Evolutionary conservation across 306 rosid genomes (phyloP).

Genomic region (Malus asiatica): DNA sequence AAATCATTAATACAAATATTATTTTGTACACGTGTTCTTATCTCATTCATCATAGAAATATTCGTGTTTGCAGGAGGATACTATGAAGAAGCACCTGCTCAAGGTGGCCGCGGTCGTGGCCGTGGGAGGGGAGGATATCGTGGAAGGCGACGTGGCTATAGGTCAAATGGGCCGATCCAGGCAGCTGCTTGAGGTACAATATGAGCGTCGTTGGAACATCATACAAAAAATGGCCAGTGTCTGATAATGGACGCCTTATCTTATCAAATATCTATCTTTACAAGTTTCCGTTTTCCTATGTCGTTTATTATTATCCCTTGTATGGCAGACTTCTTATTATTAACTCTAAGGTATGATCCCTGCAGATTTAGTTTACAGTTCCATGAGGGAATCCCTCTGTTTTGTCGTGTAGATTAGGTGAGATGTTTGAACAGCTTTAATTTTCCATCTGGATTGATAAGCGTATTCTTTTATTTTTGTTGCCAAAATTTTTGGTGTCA

Average conservation of each 20-base stretch:
- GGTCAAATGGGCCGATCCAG: constrained; percentile 62
- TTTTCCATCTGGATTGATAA: constrained; percentile 37
- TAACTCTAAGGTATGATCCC: constrained; percentile 27
- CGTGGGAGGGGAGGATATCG: constrained; percentile 30
- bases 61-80: constrained; percentile 34
- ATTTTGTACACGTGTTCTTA: no score
- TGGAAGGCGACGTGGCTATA: constrained; percentile 85
- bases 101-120: constrained; percentile 45
- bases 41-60: no score
- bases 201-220: constrained; percentile 15
- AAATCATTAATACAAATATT: no score
- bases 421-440: constrained; percentile 44
- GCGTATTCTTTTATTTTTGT: constrained; percentile 74
- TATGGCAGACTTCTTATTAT: constrained; percentile 5
- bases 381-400: constrained; percentile 33
- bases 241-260: constrained; percentile 18
- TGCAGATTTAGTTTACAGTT: constrained; percentile 45
- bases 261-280: constrained; percentile 16
- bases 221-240: constrained; percentile 1
- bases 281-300: neutral
- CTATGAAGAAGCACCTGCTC: constrained; percentile 56
- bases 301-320: neutral
- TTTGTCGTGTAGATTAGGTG: constrained; percentile 59
- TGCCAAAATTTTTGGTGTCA: constrained; percentile 7
- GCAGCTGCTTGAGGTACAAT: constrained; percentile 48